Evolutionary conservation across 2,329 filamentous ascomycete genomes (phyloP).

Genomic region (Aurifilum marmelostoma): DNA sequence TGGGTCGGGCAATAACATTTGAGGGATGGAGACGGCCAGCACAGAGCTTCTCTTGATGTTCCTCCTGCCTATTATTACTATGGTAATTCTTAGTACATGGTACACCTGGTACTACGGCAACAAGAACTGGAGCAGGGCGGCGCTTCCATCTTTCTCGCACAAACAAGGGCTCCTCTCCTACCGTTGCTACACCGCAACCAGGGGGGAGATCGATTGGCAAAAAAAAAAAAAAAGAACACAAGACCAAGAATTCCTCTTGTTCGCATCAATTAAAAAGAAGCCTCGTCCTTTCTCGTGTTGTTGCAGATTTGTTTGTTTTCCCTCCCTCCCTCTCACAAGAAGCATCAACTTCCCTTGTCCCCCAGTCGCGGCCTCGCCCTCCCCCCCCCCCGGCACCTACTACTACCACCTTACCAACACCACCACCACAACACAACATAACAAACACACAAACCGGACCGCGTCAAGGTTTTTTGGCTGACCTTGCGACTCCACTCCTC

Average conservation of each 20-base stretch:
- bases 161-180: neutral
- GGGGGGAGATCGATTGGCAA: neutral
- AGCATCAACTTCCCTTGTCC: neutral
- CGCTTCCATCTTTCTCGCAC: neutral
- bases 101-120: neutral
- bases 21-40: neutral
- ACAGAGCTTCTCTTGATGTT: conserved; percentile 5
- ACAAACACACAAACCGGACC: conserved; percentile 3
- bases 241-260: neutral
- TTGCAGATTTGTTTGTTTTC: neutral
- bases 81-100: neutral
- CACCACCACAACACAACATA: neutral
- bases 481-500: conserved; percentile 3
- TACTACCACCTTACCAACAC: neutral
- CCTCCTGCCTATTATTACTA: neutral
- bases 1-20: conserved; percentile 11
- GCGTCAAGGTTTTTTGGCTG: neutral
- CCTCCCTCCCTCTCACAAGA: neutral
- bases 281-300: neutral
- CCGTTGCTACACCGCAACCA: conserved; percentile 5
- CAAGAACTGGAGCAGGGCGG: neutral
- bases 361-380: neutral
- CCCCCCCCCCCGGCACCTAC: neutral
- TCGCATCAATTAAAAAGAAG: conserved; percentile 11
- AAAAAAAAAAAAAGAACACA: neutral